A percentile compares a stretch with the other conserved stretches of the same genome.
phyloP scores from a whole-genome alignment of 352 stramenopile species.

The Phytophthora sojae region DNA sequence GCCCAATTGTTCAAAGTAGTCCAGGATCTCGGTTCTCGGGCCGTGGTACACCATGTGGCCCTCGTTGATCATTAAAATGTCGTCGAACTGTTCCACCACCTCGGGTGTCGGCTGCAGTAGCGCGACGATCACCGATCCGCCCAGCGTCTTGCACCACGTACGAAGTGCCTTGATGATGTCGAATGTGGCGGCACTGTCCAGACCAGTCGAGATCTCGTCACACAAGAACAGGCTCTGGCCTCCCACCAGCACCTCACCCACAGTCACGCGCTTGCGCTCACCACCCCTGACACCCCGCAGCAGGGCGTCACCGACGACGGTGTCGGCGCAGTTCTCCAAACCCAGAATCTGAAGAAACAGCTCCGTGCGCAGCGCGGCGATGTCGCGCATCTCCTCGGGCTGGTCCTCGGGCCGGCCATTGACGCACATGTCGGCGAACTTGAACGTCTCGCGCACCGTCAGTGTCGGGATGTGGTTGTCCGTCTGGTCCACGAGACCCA shows the following conservation, averaged over 20 bases:
- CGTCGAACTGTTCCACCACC: conserved; percentile 95
- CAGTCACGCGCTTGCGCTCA: conserved; percentile 86
- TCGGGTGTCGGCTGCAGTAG: conserved; percentile 80
- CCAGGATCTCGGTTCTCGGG: conserved; percentile 63
- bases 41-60: conserved; percentile 95
- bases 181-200: conserved; percentile 63
- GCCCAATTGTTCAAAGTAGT: conserved; percentile 95
- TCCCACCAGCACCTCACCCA: conserved; percentile 66
- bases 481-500: no score
- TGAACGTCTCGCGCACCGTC: no score
- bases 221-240: conserved; percentile 74
- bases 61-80: conserved; percentile 94
- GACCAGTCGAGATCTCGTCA: conserved; percentile 75
- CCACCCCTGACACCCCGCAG: conserved; percentile 92
- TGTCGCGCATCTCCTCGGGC: conserved; percentile 75
- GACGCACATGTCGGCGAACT: conserved; percentile 39
- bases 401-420: conserved; percentile 61
- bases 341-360: conserved; percentile 85
- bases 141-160: conserved; percentile 49
- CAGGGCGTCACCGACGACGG: conserved; percentile 90
- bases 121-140: conserved; percentile 45
- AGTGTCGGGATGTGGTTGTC: no score
- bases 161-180: conserved; percentile 66
- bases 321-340: conserved; percentile 89
- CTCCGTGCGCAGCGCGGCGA: conserved; percentile 66